Conservation (phyloP, 2,329 filamentous ascomycete species). For the Colletotrichum somersetense region DNA sequence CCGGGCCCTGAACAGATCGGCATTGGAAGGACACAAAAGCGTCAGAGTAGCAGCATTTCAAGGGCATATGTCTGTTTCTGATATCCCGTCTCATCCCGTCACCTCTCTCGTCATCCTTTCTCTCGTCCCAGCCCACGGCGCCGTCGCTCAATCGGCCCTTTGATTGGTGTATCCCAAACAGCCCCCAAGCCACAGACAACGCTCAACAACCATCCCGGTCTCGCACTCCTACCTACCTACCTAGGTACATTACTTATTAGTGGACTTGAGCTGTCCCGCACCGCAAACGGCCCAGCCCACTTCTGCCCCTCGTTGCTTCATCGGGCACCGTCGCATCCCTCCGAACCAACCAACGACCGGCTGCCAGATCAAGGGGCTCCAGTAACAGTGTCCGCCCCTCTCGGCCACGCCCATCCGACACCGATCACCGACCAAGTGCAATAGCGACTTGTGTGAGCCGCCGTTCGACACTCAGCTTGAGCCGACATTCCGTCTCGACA, state of each 20-base stretch:
- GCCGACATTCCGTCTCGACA: constrained; percentile 24
- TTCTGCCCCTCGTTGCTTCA: constrained; percentile 41
- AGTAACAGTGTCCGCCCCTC: constrained; percentile 14
- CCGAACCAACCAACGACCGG: constrained; percentile 38
- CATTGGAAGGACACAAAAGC: constrained; percentile 25
- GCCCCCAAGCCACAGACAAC: constrained; percentile 20
- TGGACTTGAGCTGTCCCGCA: constrained; percentile 13
- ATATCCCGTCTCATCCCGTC: constrained; percentile 12
- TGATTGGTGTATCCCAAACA: constrained; percentile 21
- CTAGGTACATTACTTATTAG: not conserved
- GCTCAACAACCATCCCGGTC: constrained; percentile 1
- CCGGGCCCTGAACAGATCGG: constrained; percentile 15
- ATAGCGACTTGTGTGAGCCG: constrained; percentile 29
- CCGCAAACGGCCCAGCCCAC: constrained; percentile 30
- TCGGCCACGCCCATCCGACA: constrained; percentile 32
- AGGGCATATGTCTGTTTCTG: constrained; percentile 20
- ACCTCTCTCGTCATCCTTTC: not conserved
- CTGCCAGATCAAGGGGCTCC: constrained; percentile 23
- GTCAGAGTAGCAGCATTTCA: constrained; percentile 8
- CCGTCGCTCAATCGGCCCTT: constrained; percentile 3
- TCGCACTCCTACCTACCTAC: not conserved
- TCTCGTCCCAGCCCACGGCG: not conserved
- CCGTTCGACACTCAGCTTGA: constrained; percentile 12
- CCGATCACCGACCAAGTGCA: constrained; percentile 32
- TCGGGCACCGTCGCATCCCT: constrained; percentile 35